Conservation (phyloP, 139 green algal species). For the Eudorina sp. region DNA sequence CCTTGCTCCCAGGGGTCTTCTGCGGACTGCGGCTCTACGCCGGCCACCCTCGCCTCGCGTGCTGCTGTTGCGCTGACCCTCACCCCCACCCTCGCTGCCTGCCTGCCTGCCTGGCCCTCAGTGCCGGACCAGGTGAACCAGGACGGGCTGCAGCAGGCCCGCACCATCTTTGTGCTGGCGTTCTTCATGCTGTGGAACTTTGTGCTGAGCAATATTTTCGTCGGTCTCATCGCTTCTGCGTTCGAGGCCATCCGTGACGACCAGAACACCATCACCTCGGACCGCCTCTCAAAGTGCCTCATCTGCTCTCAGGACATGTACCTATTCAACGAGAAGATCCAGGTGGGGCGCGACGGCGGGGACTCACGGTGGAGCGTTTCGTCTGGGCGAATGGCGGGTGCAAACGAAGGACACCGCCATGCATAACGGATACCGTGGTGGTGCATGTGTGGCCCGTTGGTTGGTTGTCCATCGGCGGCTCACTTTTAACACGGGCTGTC, state of each 20-base stretch:
- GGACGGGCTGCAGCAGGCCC: conserved; percentile 41
- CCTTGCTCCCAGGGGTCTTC: too few relatives aligned
- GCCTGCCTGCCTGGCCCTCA: neutral
- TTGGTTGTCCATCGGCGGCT: too few relatives aligned
- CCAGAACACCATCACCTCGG: conserved; percentile 47
- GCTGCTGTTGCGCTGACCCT: too few relatives aligned
- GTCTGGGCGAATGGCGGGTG: too few relatives aligned
- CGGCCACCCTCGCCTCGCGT: neutral
- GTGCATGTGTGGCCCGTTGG: too few relatives aligned
- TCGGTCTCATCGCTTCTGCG: conserved; percentile 58
- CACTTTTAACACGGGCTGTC: too few relatives aligned
- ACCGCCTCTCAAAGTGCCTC: conserved; percentile 58
- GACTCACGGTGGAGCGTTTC: too few relatives aligned
- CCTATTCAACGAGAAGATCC: conserved; percentile 39
- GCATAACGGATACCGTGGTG: too few relatives aligned
- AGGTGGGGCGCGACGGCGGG: too few relatives aligned
- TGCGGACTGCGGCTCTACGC: too few relatives aligned
- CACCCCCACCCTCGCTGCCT: neutral
- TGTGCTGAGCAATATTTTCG: conserved; percentile 63
- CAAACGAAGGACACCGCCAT: too few relatives aligned
- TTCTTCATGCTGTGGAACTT: conserved; percentile 68
- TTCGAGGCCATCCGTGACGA: conserved; percentile 65
- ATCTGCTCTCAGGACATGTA: conserved; percentile 53
- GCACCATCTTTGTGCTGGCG: conserved; percentile 55
- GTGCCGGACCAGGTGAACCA: conserved; percentile 19